phyloP scores from a whole-genome alignment of 2,329 filamentous ascomycete genomes.

The Ustilaginoidea virens region DNA sequence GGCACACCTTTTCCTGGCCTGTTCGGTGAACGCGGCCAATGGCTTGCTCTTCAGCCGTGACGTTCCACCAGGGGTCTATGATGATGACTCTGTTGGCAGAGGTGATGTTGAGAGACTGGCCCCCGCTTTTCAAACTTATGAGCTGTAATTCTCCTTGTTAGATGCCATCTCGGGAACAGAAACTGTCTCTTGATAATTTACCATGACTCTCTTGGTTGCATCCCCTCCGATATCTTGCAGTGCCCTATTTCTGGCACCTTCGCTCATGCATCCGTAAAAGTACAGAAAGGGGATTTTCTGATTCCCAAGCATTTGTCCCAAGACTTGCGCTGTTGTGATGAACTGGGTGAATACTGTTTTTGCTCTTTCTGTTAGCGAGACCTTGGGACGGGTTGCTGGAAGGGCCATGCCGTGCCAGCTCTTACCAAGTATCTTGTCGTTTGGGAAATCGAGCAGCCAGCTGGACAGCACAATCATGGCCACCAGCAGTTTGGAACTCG shows the following conservation, averaged over 20 bases:
- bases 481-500: constrained; percentile 17
- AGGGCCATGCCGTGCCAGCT: not conserved
- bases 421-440: constrained; percentile 25
- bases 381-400: not conserved
- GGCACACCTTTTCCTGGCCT: constrained; percentile 44
- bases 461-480: constrained; percentile 15
- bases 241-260: constrained; percentile 6
- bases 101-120: constrained; percentile 23
- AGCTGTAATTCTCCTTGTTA: constrained; percentile 17
- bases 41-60: constrained; percentile 44
- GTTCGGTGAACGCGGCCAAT: constrained; percentile 45
- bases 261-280: constrained; percentile 14
- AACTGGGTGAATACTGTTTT: constrained; percentile 21
- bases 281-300: constrained; percentile 21
- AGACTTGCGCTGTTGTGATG: constrained; percentile 14
- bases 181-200: constrained; percentile 11
- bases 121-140: constrained; percentile 18
- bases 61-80: constrained; percentile 47
- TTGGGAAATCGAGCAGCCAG: constrained; percentile 15
- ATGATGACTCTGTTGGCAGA: constrained; percentile 37
- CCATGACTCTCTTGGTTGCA: constrained; percentile 15
- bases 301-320: constrained; percentile 19
- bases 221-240: constrained; percentile 10
- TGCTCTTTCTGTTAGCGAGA: not conserved
- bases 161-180: constrained; percentile 1